Evolutionary conservation across 108 stramenopile genomes (phyloP).

Genomic region (Fragilariopsis cylindrus): DNA sequence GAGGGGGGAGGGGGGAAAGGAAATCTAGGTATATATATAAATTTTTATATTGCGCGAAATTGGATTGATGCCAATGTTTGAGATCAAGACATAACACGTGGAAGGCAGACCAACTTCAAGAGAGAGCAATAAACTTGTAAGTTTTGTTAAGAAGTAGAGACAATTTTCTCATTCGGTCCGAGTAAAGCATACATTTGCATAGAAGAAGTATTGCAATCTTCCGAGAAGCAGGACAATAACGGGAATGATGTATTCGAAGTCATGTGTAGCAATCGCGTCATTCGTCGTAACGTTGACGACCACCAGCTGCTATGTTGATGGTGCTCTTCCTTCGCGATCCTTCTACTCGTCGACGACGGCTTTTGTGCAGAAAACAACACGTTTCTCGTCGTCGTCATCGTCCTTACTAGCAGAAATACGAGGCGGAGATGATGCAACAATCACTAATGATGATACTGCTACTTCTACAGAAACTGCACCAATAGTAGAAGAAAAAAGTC

Average conservation of each 20-base stretch:
- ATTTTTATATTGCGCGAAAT: no score
- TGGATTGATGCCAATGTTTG: no score
- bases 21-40: no score
- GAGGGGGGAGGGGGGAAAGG: no score
- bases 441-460: neutral
- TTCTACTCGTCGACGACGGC: neutral
- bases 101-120: no score
- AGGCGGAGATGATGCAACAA: slow-evolving; percentile 1
- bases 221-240: neutral
- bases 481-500: slow-evolving; percentile 20
- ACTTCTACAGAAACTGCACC: neutral
- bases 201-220: no score
- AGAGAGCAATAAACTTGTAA: no score
- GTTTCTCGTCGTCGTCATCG: neutral
- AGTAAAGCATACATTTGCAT: no score
- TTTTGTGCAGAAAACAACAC: slow-evolving; percentile 4
- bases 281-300: neutral
- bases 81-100: no score
- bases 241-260: neutral
- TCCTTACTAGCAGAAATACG: neutral
- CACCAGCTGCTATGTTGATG: neutral
- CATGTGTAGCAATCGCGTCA: slow-evolving; percentile 5
- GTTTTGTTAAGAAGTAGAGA: no score
- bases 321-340: neutral
- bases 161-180: no score